phyloP scores from a whole-genome alignment of 2,329 filamentous ascomycete species.

The Exophiala calicioides region DNA sequence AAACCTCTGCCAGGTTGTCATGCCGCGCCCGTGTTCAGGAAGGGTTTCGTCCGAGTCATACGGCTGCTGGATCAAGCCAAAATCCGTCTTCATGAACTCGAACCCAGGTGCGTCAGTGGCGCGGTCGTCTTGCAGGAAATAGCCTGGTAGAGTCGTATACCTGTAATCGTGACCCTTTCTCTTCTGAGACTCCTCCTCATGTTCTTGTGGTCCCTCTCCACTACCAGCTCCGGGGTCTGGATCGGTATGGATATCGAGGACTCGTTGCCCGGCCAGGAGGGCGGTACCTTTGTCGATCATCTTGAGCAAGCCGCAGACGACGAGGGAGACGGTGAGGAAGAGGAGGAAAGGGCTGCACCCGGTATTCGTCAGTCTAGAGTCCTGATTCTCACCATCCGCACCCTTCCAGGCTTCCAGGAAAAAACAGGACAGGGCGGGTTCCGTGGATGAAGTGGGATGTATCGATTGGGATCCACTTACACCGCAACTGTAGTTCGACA shows the following conservation, averaged over 20 bases:
- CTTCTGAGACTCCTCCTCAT: conserved; percentile 2
- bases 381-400: too few species aligned
- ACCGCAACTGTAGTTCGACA: conserved; percentile 23
- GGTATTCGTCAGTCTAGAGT: too few species aligned
- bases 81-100: conserved; percentile 46
- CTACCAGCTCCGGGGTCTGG: conserved; percentile 4
- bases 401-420: too few species aligned
- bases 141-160: conserved; percentile 24
- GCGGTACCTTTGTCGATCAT: conserved; percentile 14
- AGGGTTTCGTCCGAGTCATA: conserved; percentile 45
- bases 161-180: conserved; percentile 11
- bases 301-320: conserved; percentile 49
- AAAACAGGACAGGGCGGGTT: too few species aligned
- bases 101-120: conserved; percentile 48
- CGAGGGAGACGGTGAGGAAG: conserved; percentile 70
- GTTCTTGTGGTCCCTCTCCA: neutral
- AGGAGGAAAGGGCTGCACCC: conserved; percentile 42
- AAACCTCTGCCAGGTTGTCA: conserved; percentile 61
- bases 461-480: conserved; percentile 21
- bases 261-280: conserved; percentile 13
- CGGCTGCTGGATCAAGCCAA: conserved; percentile 51
- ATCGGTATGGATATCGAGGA: conserved; percentile 21
- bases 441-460: too few species aligned
- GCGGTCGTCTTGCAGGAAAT: conserved; percentile 48
- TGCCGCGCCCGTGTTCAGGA: conserved; percentile 26